These are phyloP conservation scores for Ceratocystis lukuohia DNA, from an alignment of 2,329 filamentous ascomycete genomes.

Conservation along the genomic window DNA sequence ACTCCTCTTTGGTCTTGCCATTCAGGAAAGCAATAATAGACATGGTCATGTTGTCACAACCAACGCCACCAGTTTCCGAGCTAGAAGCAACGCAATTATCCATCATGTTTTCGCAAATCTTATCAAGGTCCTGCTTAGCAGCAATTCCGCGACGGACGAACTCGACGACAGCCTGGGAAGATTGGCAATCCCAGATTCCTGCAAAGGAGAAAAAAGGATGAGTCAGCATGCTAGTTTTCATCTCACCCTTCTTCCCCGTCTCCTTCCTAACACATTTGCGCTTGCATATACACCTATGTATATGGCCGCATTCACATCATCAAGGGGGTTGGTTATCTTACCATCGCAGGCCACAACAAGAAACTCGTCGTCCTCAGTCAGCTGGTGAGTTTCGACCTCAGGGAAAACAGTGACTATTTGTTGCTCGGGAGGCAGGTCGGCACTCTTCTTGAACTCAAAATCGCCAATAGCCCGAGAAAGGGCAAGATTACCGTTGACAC, in stretches of 20 bases:
- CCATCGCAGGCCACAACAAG: slow-evolving; percentile 85
- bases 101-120: slow-evolving; percentile 99
- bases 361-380: slow-evolving; percentile 91
- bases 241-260: neutral
- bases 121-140: slow-evolving; percentile 84
- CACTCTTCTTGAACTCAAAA: slow-evolving; percentile 99
- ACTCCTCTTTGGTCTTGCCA: slow-evolving; percentile 89
- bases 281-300: too few relatives aligned
- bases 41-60: slow-evolving; percentile 99
- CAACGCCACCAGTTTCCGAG: slow-evolving; percentile 93
- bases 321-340: slow-evolving; percentile 31
- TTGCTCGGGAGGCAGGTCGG: slow-evolving; percentile 90
- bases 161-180: slow-evolving; percentile 91
- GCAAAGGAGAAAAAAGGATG: slow-evolving; percentile 15
- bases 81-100: slow-evolving; percentile 97
- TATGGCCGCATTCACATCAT: neutral
- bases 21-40: slow-evolving; percentile 75
- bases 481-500: slow-evolving; percentile 95
- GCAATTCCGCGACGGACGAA: slow-evolving; percentile 94
- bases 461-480: slow-evolving; percentile 95
- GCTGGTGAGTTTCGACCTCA: slow-evolving; percentile 81
- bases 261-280: neutral
- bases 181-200: slow-evolving; percentile 99
- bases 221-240: neutral
- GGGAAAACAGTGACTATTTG: slow-evolving; percentile 97